Base-by-base conservation (phyloP, 805 yeast genomes). In the Pichia deserticola region DNA sequence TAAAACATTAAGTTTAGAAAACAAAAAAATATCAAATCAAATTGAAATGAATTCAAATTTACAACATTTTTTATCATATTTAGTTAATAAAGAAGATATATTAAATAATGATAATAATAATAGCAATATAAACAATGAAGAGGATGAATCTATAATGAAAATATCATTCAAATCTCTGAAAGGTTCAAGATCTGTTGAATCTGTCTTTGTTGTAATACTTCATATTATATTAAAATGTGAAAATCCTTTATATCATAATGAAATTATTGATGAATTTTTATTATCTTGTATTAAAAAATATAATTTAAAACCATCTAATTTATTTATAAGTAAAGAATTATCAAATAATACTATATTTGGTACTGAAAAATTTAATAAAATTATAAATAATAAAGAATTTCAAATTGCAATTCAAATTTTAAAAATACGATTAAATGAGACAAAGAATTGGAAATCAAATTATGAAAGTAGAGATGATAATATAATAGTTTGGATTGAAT, bases 401-500 rank as follows among this genome's bases (percentile, higher is more conserved):
- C 48, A 45, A 29, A 15, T 39, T 4, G 55, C 59, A 7, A 20
- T 51, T 3, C 48, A 52, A 32, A 49, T 63, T 20, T 44, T 63
- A 15, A 60, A 62, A 43, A 57, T 47, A 41, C 57, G 60, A 50
- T 40, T 63, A 8, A 51, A 55, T 39, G 58, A 60, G 33, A 48
- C 33, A 1, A 44, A 53, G 13, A 49, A 52, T 2, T 63, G 66
- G 66, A 36, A 51, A 3, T 13, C 49, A 10, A 51, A 49, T 8
- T 29, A 33, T 7, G 58, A 57, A 27, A 41, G 58, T 35, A 44
- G 54, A 3, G 61, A 59, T 46, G 52, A 51, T 27, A 48, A 56
- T 33, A 50, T 63, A 8, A 37, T 63, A 3, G 42, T 45, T 13
- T 65, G 68, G 66, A 45, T 64, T 6, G 51, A 61, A 20, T 63